Evolutionary conservation across 805 yeast genomes (phyloP).

Genomic region (Metschnikowia orientalis): DNA sequence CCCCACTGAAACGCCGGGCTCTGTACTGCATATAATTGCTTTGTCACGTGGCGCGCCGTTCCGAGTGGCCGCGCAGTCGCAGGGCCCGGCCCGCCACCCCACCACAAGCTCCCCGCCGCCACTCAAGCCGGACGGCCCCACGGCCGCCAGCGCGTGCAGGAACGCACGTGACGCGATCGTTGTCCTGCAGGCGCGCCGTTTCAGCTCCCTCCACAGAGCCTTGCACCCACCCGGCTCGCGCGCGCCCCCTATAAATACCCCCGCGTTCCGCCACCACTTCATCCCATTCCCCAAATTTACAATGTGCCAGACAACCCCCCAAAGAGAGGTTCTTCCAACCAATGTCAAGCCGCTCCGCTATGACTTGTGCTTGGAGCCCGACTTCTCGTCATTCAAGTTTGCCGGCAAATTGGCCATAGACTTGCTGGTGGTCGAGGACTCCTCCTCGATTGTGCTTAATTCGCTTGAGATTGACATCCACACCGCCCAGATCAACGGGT

Average conservation of each 20-base stretch:
- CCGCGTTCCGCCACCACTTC: background rate
- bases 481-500: conserved; percentile 38
- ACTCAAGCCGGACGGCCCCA: too few species aligned
- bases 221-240: conserved; percentile 4
- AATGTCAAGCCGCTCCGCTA: conserved; percentile 41
- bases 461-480: conserved; percentile 60
- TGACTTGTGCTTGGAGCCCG: conserved; percentile 39
- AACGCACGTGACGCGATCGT: too few species aligned
- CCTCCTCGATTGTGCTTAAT: conserved; percentile 52
- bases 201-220: conserved; percentile 6
- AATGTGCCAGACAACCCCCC: conserved; percentile 11
- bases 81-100: too few species aligned
- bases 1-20: too few species aligned
- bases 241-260: background rate
- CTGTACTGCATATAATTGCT: too few species aligned
- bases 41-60: too few species aligned
- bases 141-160: too few species aligned
- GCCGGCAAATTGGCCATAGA: conserved; percentile 53
- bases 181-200: too few species aligned
- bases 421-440: conserved; percentile 46
- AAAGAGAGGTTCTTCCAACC: conserved; percentile 41
- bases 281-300: background rate
- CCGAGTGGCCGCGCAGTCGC: too few species aligned
- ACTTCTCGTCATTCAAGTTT: conserved; percentile 53
- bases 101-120: too few species aligned